Percentiles rank a stretch among this genome's conserved stretches.
Conservation (phyloP, 306 rosid species). For the Dicorynia guianensis region DNA sequence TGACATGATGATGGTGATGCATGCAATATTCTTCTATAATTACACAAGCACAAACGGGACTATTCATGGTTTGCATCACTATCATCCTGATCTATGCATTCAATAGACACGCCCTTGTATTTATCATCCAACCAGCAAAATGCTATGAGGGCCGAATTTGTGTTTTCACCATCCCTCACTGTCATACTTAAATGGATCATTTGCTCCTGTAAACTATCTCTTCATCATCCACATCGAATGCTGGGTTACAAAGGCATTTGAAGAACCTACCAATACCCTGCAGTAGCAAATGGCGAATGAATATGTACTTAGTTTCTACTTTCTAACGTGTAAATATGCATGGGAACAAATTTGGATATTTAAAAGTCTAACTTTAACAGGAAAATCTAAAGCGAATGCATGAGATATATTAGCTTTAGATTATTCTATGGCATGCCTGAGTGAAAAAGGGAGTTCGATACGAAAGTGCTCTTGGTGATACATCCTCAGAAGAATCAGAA, state of each 20-base stretch:
- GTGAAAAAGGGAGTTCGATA: constrained; percentile 84
- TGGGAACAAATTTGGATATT: not conserved
- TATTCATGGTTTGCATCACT: not conserved
- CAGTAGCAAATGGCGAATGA: not conserved
- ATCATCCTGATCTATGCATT: not conserved
- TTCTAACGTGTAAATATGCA: not conserved
- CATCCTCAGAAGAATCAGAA: constrained; percentile 82
- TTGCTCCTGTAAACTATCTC: constrained; percentile 69
- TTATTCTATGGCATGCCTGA: constrained; percentile 60
- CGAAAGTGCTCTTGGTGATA: constrained; percentile 66
- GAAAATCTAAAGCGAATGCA: not conserved
- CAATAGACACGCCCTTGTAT: not conserved
- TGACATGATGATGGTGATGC: not conserved
- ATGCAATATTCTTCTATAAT: not conserved
- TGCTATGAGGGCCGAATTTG: not conserved
- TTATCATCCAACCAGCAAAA: not conserved
- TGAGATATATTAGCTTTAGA: not conserved
- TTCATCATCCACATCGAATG: constrained; percentile 73
- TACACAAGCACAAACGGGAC: not conserved
- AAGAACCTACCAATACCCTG: constrained; percentile 81
- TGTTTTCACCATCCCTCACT: not conserved
- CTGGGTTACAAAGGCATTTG: constrained; percentile 79
- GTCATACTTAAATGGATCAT: constrained; percentile 33
- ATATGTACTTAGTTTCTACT: constrained; percentile 6
- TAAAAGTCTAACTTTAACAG: not conserved